Evolutionary conservation across 2,329 filamentous ascomycete species (phyloP).

Genomic region (Setomelanomma holmii): DNA sequence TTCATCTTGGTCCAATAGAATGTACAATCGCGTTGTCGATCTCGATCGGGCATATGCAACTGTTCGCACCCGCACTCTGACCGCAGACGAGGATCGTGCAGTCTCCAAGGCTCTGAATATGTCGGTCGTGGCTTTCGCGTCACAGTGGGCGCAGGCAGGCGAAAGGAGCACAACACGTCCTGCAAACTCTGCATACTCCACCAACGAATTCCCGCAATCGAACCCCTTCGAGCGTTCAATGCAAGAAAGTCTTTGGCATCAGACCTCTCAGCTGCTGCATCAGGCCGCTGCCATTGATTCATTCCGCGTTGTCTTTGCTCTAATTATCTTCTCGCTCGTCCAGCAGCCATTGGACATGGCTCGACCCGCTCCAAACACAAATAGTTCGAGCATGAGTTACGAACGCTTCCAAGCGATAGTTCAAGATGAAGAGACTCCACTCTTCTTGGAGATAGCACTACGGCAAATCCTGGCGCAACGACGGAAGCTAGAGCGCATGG

Average conservation of each 20-base stretch:
- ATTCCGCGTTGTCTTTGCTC: constrained; percentile 53
- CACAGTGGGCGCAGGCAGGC: constrained; percentile 54
- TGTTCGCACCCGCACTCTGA: constrained; percentile 47
- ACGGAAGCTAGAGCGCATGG: constrained; percentile 8
- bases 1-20: constrained; percentile 47
- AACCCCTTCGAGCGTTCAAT: constrained; percentile 45
- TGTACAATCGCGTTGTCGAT: constrained; percentile 57
- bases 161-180: constrained; percentile 19
- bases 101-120: constrained; percentile 57
- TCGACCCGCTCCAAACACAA: not conserved
- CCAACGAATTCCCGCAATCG: constrained; percentile 3
- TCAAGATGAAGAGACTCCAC: constrained; percentile 9
- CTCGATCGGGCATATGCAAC: constrained; percentile 49
- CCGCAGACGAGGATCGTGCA: constrained; percentile 47
- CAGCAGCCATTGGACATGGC: constrained; percentile 45
- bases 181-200: constrained; percentile 24
- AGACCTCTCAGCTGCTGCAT: constrained; percentile 48
- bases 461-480: constrained; percentile 13
- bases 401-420: constrained; percentile 8
- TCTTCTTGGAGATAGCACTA: constrained; percentile 10
- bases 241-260: constrained; percentile 50
- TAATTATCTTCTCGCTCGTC: constrained; percentile 54
- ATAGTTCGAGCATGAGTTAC: not conserved
- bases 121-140: constrained; percentile 60
- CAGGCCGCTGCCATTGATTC: constrained; percentile 48